phyloP scores from a whole-genome alignment of 805 yeast species.

The Yamadazyma kitorensis region DNA sequence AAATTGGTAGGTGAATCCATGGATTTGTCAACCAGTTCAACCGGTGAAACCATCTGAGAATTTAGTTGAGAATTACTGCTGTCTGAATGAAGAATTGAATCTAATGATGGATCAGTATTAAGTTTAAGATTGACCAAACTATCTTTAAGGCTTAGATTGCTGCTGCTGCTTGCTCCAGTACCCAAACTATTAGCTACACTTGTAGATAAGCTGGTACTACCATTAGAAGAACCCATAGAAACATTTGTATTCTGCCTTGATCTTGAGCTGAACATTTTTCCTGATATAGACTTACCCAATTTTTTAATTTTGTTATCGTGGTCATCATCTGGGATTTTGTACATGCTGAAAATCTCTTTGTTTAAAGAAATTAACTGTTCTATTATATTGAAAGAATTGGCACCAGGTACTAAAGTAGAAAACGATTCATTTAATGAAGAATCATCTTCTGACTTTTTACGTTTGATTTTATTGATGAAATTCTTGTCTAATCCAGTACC shows the following conservation, averaged over 20 bases:
- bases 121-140: too few species aligned
- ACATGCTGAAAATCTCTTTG: constrained; percentile 2
- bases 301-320: constrained; percentile 12
- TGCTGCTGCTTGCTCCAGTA: too few species aligned
- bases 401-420: constrained; percentile 11
- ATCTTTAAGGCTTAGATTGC: too few species aligned
- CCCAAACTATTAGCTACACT: too few species aligned
- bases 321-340: not conserved
- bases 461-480: not conserved
- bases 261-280: constrained; percentile 4
- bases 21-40: constrained; percentile 5
- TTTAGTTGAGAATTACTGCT: constrained; percentile 2
- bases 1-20: constrained; percentile 10
- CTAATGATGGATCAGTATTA: too few species aligned
- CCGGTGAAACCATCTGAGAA: constrained; percentile 7
- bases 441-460: not conserved
- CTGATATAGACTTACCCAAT: constrained; percentile 8
- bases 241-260: constrained; percentile 1
- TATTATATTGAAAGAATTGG: constrained; percentile 11
- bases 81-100: too few species aligned
- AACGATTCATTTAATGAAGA: constrained; percentile 1
- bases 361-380: constrained; percentile 11
- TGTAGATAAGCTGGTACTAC: not conserved
- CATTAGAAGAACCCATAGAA: not conserved
- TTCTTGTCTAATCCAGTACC: not conserved